phyloP scores from a whole-genome alignment of 164 flowering plant genomes.

The Aristolochia fimbriata region DNA sequence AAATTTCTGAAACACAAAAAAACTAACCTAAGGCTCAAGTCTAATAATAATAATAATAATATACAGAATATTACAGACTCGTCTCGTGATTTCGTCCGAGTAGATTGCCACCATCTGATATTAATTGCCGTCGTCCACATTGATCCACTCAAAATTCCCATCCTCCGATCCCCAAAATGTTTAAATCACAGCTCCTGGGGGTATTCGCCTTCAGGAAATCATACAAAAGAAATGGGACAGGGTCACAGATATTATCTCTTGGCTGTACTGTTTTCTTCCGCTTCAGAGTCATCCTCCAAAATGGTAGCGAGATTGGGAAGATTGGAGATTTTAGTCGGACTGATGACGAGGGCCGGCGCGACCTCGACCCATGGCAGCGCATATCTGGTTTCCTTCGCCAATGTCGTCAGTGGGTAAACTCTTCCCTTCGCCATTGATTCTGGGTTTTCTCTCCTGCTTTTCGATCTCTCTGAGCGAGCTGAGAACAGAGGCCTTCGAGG shows the following conservation, averaged over 20 bases:
- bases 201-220: not conserved
- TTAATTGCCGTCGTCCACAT: not conserved
- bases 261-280: not conserved
- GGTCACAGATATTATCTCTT: not conserved
- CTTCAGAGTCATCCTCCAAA: not conserved
- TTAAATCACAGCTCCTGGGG: not conserved
- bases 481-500: not conserved
- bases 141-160: not conserved
- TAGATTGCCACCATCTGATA: no score
- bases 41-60: no score
- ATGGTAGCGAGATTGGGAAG: not conserved
- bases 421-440: not conserved
- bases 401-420: not conserved
- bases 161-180: not conserved
- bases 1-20: not conserved
- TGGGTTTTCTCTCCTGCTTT: not conserved
- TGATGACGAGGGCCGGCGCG: slow-evolving; percentile 1
- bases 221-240: not conserved
- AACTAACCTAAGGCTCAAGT: not conserved
- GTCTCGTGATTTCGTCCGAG: no score
- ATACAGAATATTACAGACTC: no score
- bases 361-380: not conserved
- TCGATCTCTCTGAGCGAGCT: not conserved
- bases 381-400: not conserved
- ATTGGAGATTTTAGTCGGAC: not conserved